Evolutionary conservation across 805 yeast species (phyloP), one percentile per base, ranked within the genome.

Genomic region (Metschnikowia cubensis): DNA sequence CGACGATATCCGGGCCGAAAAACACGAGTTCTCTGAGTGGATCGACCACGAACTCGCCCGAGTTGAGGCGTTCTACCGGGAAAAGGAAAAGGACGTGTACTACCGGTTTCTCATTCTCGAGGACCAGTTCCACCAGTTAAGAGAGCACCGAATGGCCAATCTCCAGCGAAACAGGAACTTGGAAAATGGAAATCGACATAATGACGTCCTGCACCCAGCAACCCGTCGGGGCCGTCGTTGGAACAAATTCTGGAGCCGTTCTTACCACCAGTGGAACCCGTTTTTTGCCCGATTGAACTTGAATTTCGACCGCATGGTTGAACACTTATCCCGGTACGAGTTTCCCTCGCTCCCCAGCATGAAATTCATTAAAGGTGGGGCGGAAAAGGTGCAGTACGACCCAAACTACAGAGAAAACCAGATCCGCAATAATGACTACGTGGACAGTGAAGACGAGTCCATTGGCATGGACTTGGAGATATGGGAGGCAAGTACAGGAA

Each of bases 121-220:
- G 61, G 87, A 81, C 56, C 96, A 89, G 64, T 62, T 89, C 40
- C 76, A 76, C 50, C 84, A 83, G 57, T 62, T 86, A 49, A 73
- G 80, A 41, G 84, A 83, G 40, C 87, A 83, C 50, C 74, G 38
- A 32, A 25, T 47, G n/a, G 50, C 52, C 18, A 31, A 46, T 31
- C 35, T 49, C 6, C 43, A 36, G 5, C 15, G 29, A 15, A 25
- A 43, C 18, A 37, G 42, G 15, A 37, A 45, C 14, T 38, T 35
- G 20, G 50, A 25, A 25, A 25, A 25, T 25, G 29, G 29, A 25
- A 25, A 25, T 8, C 29, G 29, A 8, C 11, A 25, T 8, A 25
- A 25, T 8, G 11, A 44, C 32, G 39, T 31, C 17, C 51, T 45
- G 17, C 59, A 50, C 15, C 49, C 59, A 42, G 55, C 51, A 17